Evolutionary conservation across 2,329 filamentous ascomycete species (phyloP).

Genomic region (Scedosporium dehoogii): DNA sequence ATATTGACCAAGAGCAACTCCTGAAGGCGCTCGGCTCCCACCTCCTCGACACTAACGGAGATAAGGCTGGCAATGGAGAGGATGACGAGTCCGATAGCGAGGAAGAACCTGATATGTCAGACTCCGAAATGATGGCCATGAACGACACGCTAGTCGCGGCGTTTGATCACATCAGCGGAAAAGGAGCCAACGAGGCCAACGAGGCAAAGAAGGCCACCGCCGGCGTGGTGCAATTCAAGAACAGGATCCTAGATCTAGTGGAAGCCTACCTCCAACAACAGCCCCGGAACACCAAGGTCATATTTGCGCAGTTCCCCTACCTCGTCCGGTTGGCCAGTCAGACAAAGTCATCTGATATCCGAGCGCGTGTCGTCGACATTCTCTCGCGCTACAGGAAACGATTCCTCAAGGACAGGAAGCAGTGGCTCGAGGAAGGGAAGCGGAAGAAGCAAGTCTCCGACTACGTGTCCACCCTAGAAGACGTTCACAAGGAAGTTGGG

Average conservation of each 20-base stretch:
- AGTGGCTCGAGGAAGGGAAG: slow-evolving; percentile 24
- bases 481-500: slow-evolving; percentile 59
- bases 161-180: slow-evolving; percentile 66
- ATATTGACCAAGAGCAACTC: neutral
- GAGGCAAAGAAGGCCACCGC: slow-evolving; percentile 81
- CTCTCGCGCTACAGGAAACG: slow-evolving; percentile 63
- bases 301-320: slow-evolving; percentile 62
- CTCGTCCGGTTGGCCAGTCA: slow-evolving; percentile 64
- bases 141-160: slow-evolving; percentile 77
- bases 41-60: slow-evolving; percentile 44
- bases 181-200: slow-evolving; percentile 58
- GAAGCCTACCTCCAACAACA: slow-evolving; percentile 72
- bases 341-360: slow-evolving; percentile 65
- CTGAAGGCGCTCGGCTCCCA: slow-evolving; percentile 2
- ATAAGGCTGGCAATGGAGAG: slow-evolving; percentile 32
- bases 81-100: slow-evolving; percentile 61
- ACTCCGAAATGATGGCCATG: slow-evolving; percentile 75
- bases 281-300: slow-evolving; percentile 54
- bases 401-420: slow-evolving; percentile 42
- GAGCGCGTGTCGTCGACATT: slow-evolving; percentile 61
- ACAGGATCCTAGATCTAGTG: slow-evolving; percentile 79
- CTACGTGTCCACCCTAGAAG: slow-evolving; percentile 48
- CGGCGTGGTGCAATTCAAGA: slow-evolving; percentile 88
- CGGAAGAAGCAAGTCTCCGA: slow-evolving; percentile 26
- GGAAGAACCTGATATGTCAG: slow-evolving; percentile 91